Percentiles rank a stretch among this genome's conserved stretches.
Conservation (phyloP, 345 rosid species). For the Lenwebbia sp. region DNA sequence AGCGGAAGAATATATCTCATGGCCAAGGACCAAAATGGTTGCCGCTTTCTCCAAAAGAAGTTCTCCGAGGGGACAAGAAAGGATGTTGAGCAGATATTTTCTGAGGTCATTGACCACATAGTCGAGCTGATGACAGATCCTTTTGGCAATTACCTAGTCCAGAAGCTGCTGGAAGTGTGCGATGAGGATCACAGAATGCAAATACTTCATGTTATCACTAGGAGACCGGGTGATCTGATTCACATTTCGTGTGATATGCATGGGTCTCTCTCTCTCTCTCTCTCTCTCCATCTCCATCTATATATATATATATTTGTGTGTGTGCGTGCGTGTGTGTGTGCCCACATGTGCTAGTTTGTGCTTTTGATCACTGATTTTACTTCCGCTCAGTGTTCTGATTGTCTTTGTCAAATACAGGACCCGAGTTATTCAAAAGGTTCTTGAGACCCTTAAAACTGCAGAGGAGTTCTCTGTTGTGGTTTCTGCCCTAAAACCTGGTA, state of each 20-base stretch:
- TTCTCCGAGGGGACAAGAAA: slow-evolving; percentile 44
- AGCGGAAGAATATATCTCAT: slow-evolving; percentile 17
- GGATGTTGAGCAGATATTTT: slow-evolving; percentile 54
- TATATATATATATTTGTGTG: not conserved
- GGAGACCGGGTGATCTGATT: slow-evolving; percentile 48
- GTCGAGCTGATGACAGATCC: slow-evolving; percentile 73
- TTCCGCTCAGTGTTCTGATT: not conserved
- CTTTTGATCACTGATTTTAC: not conserved
- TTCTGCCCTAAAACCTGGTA: slow-evolving; percentile 46
- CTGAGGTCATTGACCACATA: slow-evolving; percentile 50
- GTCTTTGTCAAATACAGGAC: slow-evolving; percentile 29
- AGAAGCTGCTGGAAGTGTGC: slow-evolving; percentile 32
- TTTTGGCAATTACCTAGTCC: slow-evolving; percentile 72
- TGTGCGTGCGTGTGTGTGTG: rapidly evolving
- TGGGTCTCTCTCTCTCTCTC: slow-evolving; percentile 26
- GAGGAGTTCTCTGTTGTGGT: slow-evolving; percentile 46
- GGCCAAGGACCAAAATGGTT: slow-evolving; percentile 75
- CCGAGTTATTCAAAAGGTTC: slow-evolving; percentile 68
- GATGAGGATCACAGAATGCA: slow-evolving; percentile 42
- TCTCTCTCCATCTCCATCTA: not conserved
- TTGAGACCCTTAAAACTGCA: slow-evolving; percentile 39
- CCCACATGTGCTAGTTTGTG: not conserved
- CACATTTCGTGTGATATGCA: slow-evolving; percentile 76
- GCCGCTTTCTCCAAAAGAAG: slow-evolving; percentile 61
- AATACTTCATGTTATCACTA: slow-evolving; percentile 45